Base-by-base conservation (phyloP, 352 stramenopile species). In the Thraustotheca clavata region DNA sequence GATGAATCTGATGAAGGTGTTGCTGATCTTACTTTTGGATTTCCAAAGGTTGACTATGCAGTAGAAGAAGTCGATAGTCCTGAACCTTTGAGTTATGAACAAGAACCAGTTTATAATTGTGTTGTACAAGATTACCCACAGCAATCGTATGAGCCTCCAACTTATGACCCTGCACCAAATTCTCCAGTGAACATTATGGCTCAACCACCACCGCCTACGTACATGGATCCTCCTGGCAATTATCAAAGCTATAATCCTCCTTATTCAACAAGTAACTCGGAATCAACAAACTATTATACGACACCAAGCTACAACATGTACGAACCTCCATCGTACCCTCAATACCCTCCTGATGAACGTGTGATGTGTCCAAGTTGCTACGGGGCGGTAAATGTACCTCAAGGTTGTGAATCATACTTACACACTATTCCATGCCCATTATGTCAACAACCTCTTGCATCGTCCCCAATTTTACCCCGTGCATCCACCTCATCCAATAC, bases 351-450 rank as follows among this genome's bases (percentile, higher is more conserved):
- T n/a, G 57, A 65, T 8, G 41, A 55, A 11, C 4, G 20, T 8
- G 57, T 65, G 6, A 5, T 14, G n/a, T 65, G 57, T 22, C 57
- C 12, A 5, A 29, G 46, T 2, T 65, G 57, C 57, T n/a, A 24
- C 14, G 41, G 38, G 31, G 33, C 9, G 26, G 57, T 65, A 7
- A 36, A 50, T 27, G 38, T 65, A 1, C 57, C 57, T 3, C 18
- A 33, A 4, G 57, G 39, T 5, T 27, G 46, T 4, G 8, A n/a
- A 3, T 29, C 35, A 14, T 65, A 65, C 18, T 40, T 65, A 33
- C 35, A 65, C 18, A 55, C 39, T 27, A 49, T 65, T 22, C 57
- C 57, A n/a, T 65, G 57, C 27, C 57, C 57, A n/a, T 46, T 54
- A 36, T 65, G 57, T 33, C 38, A 65, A 9, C 24, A 16, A 1